phyloP scores from a whole-genome alignment of 345 rosid genomes.

The Gynandropsis gynandra region DNA sequence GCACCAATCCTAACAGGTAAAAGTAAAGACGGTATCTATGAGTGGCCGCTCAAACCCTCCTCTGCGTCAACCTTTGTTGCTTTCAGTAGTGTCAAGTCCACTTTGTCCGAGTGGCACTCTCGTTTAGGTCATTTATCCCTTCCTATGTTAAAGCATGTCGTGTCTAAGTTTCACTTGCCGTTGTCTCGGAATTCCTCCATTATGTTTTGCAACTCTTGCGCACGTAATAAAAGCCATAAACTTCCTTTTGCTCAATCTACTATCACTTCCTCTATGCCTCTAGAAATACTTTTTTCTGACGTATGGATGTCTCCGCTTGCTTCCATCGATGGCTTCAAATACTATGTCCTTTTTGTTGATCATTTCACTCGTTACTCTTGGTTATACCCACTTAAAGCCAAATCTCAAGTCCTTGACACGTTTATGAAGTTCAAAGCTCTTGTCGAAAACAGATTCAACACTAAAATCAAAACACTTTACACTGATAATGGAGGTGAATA shows the following conservation, averaged over 20 bases:
- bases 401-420: too few relatives aligned
- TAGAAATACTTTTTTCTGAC: background rate
- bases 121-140: background rate
- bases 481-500: too few relatives aligned
- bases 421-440: too few relatives aligned
- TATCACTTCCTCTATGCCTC: background rate
- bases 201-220: background rate
- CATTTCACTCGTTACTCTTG: too few relatives aligned
- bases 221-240: conserved; percentile 1
- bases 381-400: too few relatives aligned
- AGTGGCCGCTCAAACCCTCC: background rate
- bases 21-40: background rate
- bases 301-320: background rate
- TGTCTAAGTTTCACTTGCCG: background rate
- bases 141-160: background rate
- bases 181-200: background rate
- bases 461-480: too few relatives aligned
- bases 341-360: background rate
- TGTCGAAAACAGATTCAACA: too few relatives aligned
- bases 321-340: background rate
- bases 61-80: too few relatives aligned
- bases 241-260: conserved; percentile 6
- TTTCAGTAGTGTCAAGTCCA: too few relatives aligned
- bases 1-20: background rate
- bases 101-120: background rate